These are phyloP conservation scores for Beauveria brongniartii DNA, from an alignment of 2,329 filamentous ascomycete species.

Conservation along the genomic window DNA sequence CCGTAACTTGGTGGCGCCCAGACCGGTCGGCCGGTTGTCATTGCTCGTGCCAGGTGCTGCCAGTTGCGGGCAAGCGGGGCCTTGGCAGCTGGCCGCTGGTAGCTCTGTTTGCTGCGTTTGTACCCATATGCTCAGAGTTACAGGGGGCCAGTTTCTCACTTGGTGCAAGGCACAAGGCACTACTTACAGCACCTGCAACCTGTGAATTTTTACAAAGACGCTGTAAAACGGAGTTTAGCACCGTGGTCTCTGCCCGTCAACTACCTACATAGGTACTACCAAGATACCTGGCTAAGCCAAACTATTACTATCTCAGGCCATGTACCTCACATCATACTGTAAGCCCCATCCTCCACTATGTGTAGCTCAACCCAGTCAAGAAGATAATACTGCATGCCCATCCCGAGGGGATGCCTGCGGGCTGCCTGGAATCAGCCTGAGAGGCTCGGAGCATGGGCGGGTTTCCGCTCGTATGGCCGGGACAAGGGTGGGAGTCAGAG, in stretches of 20 bases:
- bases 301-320: slow-evolving; percentile 3
- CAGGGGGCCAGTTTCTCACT: neutral
- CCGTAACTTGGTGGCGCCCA: neutral
- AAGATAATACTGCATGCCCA: slow-evolving; percentile 10
- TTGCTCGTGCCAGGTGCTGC: slow-evolving; percentile 9
- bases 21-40: slow-evolving; percentile 6
- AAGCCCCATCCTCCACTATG: slow-evolving; percentile 11
- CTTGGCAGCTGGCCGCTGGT: neutral
- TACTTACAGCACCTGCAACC: neutral
- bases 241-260: neutral
- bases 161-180: too few species aligned
- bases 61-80: neutral
- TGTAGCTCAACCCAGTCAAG: slow-evolving; percentile 8
- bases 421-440: neutral
- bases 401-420: neutral
- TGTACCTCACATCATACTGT: slow-evolving; percentile 10
- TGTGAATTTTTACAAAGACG: too few species aligned
- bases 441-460: slow-evolving; percentile 6
- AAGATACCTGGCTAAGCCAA: neutral
- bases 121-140: neutral
- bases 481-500: neutral
- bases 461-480: slow-evolving; percentile 8
- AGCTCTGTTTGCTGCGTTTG: neutral
- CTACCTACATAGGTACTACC: neutral
- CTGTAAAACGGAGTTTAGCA: too few species aligned